Evolutionary conservation across 176 grass and related monocot species (phyloP).

Genomic region (Urochloa ruziziensis): DNA sequence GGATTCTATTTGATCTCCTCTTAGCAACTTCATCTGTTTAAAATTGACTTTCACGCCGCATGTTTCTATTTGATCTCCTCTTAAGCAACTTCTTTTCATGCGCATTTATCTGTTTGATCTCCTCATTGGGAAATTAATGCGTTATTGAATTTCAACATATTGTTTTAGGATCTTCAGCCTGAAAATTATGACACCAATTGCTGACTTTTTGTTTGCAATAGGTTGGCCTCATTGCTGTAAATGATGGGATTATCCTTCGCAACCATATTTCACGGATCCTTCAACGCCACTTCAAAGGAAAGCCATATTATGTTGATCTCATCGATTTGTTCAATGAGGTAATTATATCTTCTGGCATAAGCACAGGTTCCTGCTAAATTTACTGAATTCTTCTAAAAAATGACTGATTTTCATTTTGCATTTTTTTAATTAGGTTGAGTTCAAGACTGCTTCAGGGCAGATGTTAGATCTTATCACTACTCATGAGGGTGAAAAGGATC

Average conservation of each 20-base stretch:
- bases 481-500: conserved; percentile 91
- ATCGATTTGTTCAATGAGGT: conserved; percentile 99
- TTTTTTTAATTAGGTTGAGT: conserved; percentile 87
- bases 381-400: conserved; percentile 9
- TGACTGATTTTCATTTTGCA: conserved; percentile 17
- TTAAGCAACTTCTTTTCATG: conserved; percentile 18
- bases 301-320: conserved; percentile 91
- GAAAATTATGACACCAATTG: conserved; percentile 12
- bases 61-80: conserved; percentile 14
- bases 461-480: conserved; percentile 97
- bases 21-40: conserved; percentile 7
- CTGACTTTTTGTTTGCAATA: conserved; percentile 44
- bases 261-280: conserved; percentile 94
- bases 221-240: conserved; percentile 98
- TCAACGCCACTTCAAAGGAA: conserved; percentile 80
- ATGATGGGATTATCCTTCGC: conserved; percentile 93
- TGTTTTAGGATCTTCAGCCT: conserved; percentile 1
- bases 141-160: not conserved
- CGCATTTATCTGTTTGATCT: not conserved
- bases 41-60: not conserved
- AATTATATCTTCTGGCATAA: conserved; percentile 23
- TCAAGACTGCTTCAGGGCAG: conserved; percentile 97
- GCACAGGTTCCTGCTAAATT: not conserved
- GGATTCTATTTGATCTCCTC: no score
- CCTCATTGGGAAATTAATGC: not conserved